These are phyloP conservation scores for Penicillium riverlandense DNA, from an alignment of 495 filamentous ascomycete species.

Conservation along the genomic window DNA sequence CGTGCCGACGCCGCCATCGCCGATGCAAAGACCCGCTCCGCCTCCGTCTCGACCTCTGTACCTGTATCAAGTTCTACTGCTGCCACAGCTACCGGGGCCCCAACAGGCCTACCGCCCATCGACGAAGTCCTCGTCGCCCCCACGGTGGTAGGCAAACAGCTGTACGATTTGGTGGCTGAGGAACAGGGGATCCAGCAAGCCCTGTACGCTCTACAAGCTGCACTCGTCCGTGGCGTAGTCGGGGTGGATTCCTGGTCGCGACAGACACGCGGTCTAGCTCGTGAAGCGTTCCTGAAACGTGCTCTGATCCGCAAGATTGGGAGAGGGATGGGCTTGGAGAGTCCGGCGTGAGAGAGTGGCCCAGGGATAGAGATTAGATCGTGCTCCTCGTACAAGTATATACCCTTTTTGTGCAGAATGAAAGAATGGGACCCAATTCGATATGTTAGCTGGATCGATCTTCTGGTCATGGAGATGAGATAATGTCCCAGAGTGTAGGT, in stretches of 20 bases:
- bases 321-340: slow-evolving; percentile 66
- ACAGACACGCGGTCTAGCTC: slow-evolving; percentile 72
- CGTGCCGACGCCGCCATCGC: slow-evolving; percentile 76
- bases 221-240: slow-evolving; percentile 74
- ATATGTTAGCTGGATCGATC: no score
- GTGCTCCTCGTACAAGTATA: neutral
- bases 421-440: neutral
- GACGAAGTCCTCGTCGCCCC: slow-evolving; percentile 92
- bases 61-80: slow-evolving; percentile 6
- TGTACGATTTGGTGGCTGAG: slow-evolving; percentile 83
- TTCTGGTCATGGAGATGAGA: no score
- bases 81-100: slow-evolving; percentile 3
- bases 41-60: slow-evolving; percentile 30
- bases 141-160: slow-evolving; percentile 84
- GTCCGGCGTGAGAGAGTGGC: slow-evolving; percentile 2
- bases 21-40: slow-evolving; percentile 42
- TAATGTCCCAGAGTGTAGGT: no score
- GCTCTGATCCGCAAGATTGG: slow-evolving; percentile 85
- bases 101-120: slow-evolving; percentile 53
- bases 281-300: slow-evolving; percentile 88
- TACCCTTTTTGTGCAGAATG: neutral
- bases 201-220: slow-evolving; percentile 75
- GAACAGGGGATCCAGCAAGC: slow-evolving; percentile 77
- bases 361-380: slow-evolving; percentile 11
- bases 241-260: slow-evolving; percentile 73